Conservation (phyloP, 1,284 basidiomycete species). For the Tylopilus microsporus region DNA sequence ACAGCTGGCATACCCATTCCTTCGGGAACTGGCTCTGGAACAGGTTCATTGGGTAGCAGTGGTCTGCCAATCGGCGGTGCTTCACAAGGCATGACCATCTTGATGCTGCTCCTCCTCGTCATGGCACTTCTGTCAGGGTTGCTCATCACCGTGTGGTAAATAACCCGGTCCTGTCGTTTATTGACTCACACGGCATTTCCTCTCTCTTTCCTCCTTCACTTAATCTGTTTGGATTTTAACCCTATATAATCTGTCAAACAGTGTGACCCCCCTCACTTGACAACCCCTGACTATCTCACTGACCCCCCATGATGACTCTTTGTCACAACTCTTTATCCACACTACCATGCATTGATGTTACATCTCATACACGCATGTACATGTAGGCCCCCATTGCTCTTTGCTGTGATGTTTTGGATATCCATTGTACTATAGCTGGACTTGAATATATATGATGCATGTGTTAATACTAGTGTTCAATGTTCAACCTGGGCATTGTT, state of each 20-base stretch:
- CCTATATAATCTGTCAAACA: not conserved
- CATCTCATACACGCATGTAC: too few relatives aligned
- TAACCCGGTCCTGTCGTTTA: not conserved
- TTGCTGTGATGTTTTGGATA: too few relatives aligned
- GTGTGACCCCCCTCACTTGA: too few relatives aligned
- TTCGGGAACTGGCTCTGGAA: not conserved
- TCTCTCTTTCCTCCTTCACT: too few relatives aligned
- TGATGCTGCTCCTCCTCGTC: conserved; percentile 11
- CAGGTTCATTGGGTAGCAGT: not conserved
- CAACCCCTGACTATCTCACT: not conserved
- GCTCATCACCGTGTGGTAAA: not conserved
- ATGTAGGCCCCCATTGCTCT: too few relatives aligned
- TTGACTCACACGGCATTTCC: not conserved
- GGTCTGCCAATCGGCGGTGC: not conserved
- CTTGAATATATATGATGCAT: too few relatives aligned
- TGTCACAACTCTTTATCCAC: too few relatives aligned
- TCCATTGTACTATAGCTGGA: too few relatives aligned
- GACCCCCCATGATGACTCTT: not conserved
- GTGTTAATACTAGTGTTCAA: too few relatives aligned
- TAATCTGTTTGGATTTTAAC: not conserved
- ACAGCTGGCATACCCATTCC: conserved; percentile 1
- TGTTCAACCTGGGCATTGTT: too few relatives aligned
- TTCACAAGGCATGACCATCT: conserved; percentile 4
- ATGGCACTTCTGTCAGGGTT: conserved; percentile 13
- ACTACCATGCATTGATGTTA: too few relatives aligned